Percentiles rank a stretch among this genome's conserved stretches.
Conservation (phyloP, 1,139 yeast genomes). For the Yamadazyma mexicana region DNA sequence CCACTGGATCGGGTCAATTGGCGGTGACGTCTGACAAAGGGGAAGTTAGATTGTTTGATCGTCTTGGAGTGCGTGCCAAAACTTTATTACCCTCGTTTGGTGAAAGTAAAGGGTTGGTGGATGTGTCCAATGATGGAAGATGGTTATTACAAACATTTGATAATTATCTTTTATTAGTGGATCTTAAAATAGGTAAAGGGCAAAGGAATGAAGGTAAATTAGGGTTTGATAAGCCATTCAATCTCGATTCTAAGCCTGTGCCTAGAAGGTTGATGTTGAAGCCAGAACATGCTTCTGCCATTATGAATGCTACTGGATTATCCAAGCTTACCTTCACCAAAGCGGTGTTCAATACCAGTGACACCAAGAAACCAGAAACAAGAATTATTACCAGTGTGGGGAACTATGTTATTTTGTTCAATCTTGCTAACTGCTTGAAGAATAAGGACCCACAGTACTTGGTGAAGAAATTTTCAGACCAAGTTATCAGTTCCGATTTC, state of each 20-base stretch:
- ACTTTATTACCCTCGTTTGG: slow-evolving; percentile 81
- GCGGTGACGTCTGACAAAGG: slow-evolving; percentile 80
- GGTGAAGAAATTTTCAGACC: slow-evolving; percentile 61
- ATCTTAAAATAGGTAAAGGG: slow-evolving; percentile 62
- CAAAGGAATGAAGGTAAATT: slow-evolving; percentile 55
- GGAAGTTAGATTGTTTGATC: slow-evolving; percentile 70
- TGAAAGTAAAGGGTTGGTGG: slow-evolving; percentile 65
- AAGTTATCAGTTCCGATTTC: slow-evolving; percentile 77
- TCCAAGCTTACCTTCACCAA: slow-evolving; percentile 57
- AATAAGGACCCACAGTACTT: slow-evolving; percentile 55
- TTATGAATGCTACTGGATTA: slow-evolving; percentile 52
- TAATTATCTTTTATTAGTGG: slow-evolving; percentile 67
- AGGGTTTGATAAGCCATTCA: slow-evolving; percentile 69
- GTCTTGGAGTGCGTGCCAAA: slow-evolving; percentile 72
- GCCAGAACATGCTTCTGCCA: slow-evolving; percentile 72
- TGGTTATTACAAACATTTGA: slow-evolving; percentile 82
- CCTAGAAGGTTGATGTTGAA: slow-evolving; percentile 67
- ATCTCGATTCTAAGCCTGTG: slow-evolving; percentile 63
- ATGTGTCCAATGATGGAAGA: slow-evolving; percentile 75
- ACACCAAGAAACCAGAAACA: slow-evolving; percentile 54
- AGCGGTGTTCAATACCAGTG: slow-evolving; percentile 76
- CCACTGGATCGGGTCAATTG: slow-evolving; percentile 71
- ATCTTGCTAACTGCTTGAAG: slow-evolving; percentile 56
- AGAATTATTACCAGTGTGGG: slow-evolving; percentile 77
- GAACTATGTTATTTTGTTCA: slow-evolving; percentile 81